Evolutionary conservation across 225 moss, liverwort and hornwort species (phyloP), one percentile per base, ranked within the genome.

Genomic region (Marchantia paleacea): DNA sequence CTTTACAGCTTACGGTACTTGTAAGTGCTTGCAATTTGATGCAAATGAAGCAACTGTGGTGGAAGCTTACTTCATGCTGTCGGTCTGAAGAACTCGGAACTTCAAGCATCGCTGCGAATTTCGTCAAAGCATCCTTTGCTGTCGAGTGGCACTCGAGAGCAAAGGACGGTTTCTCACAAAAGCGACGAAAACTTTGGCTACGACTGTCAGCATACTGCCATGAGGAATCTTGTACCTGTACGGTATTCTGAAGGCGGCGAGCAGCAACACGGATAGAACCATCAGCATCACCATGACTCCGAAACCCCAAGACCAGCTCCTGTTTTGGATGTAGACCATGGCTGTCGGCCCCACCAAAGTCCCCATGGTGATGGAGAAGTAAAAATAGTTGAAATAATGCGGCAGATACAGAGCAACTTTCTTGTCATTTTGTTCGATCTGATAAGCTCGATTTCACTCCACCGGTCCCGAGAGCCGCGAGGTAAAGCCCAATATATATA

Each of bases 371-470:
- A 83, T 53, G 11, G 26, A 52, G 29, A 79, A 78, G 80, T 29
- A 80, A 29, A 73, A 83, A 51, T 25, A 75, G 75, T 83, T 83
- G 80, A 83, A 83, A 54, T 72, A 83, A 52, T 60, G 62, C 3
- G 72, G 64, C 25, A 75, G n/a, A 18, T 80, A 29, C 22, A 68
- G 62, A 9, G 55, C 69, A 58, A 79, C 83, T 13, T 61, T 53
- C 8, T 52, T 53, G 24, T 83, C 83, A 16, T 75, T 74, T 24
- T 79, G 53, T 13, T 83, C 83, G 57, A 83, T 75, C 66, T 80
- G 79, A 25, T 1, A 83, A 73, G 30, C 83, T 79, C 10, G 83
- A 66, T 64, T 79, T 79, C 15, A 83, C 75, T 16, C 83, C 83
- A 18, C 79, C 83, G 14, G 73, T 73, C 54, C 83, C 83, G 19